Conservation (phyloP, 768 basidiomycete genomes). For the Lactifluus volemus region DNA sequence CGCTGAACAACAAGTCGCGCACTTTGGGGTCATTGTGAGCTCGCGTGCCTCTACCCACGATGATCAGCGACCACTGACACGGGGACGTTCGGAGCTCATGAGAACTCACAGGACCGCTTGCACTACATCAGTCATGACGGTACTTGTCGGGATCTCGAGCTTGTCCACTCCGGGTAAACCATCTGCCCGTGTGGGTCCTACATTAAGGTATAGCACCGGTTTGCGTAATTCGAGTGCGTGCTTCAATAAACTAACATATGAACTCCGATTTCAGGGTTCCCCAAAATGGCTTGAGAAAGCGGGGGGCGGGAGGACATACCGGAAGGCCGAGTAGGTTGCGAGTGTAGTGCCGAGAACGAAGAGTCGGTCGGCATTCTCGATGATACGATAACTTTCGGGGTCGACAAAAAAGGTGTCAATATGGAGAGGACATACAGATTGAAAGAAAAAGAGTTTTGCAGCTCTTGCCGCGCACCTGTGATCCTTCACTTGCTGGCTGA, state of each 20-base stretch:
- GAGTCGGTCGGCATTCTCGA: slow-evolving; percentile 56
- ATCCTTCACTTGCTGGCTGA: slow-evolving; percentile 52
- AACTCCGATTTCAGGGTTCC: slow-evolving; percentile 22
- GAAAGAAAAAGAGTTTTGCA: slow-evolving; percentile 23
- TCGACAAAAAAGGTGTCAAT: not conserved
- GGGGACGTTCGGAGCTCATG: not conserved
- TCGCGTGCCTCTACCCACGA: slow-evolving; percentile 35
- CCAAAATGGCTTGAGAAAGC: not conserved
- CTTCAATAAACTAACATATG: slow-evolving; percentile 49
- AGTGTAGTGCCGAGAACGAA: slow-evolving; percentile 85
- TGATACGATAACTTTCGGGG: slow-evolving; percentile 40
- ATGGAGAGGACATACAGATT: not conserved
- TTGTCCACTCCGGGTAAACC: slow-evolving; percentile 58
- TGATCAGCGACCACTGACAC: not conserved
- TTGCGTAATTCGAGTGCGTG: slow-evolving; percentile 68
- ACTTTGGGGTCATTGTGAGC: slow-evolving; percentile 39
- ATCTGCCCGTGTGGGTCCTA: slow-evolving; percentile 87
- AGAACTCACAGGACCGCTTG: slow-evolving; percentile 48
- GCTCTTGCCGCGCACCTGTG: slow-evolving; percentile 44
- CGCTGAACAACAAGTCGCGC: slow-evolving; percentile 46
- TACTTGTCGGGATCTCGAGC: slow-evolving; percentile 67
- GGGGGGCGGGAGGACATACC: slow-evolving; percentile 34
- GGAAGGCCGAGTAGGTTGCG: slow-evolving; percentile 88
- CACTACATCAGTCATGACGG: slow-evolving; percentile 62
- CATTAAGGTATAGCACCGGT: slow-evolving; percentile 73